Conservation (phyloP, 2,329 filamentous ascomycete genomes). For the Dactylonectria macrodidyma region DNA sequence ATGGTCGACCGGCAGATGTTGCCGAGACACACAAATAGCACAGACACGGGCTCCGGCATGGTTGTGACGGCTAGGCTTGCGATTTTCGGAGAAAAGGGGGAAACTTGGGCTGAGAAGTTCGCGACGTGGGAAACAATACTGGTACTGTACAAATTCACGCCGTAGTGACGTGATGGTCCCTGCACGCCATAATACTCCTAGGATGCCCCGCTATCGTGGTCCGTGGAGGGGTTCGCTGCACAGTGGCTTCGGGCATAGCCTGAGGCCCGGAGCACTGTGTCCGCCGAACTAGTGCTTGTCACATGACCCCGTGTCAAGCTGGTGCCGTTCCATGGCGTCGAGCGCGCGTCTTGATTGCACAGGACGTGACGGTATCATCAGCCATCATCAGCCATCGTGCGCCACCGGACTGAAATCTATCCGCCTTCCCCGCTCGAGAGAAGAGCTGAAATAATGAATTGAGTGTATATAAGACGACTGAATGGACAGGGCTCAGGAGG, state of each 20-base stretch:
- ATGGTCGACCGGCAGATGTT: slow-evolving; percentile 97
- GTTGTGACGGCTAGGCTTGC: slow-evolving; percentile 26
- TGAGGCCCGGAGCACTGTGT: slow-evolving; percentile 27
- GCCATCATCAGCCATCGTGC: slow-evolving; percentile 34
- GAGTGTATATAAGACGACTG: slow-evolving; percentile 40
- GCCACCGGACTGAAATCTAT: slow-evolving; percentile 41
- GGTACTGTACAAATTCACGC: slow-evolving; percentile 42
- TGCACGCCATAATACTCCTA: slow-evolving; percentile 41
- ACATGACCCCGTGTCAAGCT: slow-evolving; percentile 43
- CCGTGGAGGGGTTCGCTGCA: slow-evolving; percentile 42
- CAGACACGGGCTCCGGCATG: slow-evolving; percentile 69
- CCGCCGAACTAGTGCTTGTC: not conserved
- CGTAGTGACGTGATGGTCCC: slow-evolving; percentile 45
- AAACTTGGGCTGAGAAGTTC: slow-evolving; percentile 21
- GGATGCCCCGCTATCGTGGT: slow-evolving; percentile 47
- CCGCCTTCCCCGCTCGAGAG: slow-evolving; percentile 27
- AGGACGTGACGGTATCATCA: slow-evolving; percentile 37
- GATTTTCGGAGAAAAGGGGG: slow-evolving; percentile 17
- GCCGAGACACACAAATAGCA: slow-evolving; percentile 96
- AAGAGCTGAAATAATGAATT: slow-evolving; percentile 14
- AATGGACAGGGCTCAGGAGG: slow-evolving; percentile 17
- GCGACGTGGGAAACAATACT: slow-evolving; percentile 27
- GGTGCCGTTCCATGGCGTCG: slow-evolving; percentile 33
- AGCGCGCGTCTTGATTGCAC: slow-evolving; percentile 40
- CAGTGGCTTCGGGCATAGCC: slow-evolving; percentile 6